These are phyloP conservation scores for Daldinia decipiens DNA, from an alignment of 495 filamentous ascomycete genomes.

Conservation along the genomic window DNA sequence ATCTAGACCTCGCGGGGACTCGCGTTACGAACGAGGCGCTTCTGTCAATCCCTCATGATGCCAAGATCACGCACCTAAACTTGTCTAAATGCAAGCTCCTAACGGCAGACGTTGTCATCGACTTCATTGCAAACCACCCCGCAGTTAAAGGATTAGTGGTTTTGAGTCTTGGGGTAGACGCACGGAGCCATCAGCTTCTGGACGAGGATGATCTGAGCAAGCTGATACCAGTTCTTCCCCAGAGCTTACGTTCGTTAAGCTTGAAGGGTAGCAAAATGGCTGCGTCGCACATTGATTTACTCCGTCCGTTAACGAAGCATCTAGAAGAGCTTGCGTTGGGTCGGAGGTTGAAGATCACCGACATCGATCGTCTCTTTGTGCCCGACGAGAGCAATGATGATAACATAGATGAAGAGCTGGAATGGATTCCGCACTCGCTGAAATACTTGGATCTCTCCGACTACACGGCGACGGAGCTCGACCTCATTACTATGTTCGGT, in stretches of 20 bases:
- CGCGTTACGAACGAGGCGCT: conserved; percentile 79
- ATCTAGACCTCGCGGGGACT: conserved; percentile 84
- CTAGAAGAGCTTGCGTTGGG: conserved; percentile 83
- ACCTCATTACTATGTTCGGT: conserved; percentile 70
- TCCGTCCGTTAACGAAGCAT: conserved; percentile 80
- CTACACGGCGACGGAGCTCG: conserved; percentile 69
- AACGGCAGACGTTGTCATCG: conserved; percentile 71
- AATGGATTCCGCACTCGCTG: conserved; percentile 71
- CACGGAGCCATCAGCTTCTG: conserved; percentile 76
- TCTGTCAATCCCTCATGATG: conserved; percentile 74
- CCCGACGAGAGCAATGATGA: conserved; percentile 54
- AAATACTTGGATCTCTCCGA: conserved; percentile 77
- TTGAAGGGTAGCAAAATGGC: conserved; percentile 79
- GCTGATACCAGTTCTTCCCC: conserved; percentile 74
- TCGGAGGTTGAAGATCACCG: conserved; percentile 70
- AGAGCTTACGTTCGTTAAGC: conserved; percentile 77
- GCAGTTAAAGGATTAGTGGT: conserved; percentile 74
- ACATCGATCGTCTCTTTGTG: conserved; percentile 69
- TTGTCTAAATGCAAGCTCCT: conserved; percentile 79
- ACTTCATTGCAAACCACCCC: conserved; percentile 79
- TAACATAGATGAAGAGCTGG: conserved; percentile 47
- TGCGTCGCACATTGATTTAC: conserved; percentile 68
- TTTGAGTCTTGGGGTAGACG: conserved; percentile 79
- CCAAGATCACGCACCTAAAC: conserved; percentile 81
- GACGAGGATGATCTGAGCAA: conserved; percentile 70